Conservation (phyloP, 495 filamentous ascomycete species). For the Cercophora newfieldiana region DNA sequence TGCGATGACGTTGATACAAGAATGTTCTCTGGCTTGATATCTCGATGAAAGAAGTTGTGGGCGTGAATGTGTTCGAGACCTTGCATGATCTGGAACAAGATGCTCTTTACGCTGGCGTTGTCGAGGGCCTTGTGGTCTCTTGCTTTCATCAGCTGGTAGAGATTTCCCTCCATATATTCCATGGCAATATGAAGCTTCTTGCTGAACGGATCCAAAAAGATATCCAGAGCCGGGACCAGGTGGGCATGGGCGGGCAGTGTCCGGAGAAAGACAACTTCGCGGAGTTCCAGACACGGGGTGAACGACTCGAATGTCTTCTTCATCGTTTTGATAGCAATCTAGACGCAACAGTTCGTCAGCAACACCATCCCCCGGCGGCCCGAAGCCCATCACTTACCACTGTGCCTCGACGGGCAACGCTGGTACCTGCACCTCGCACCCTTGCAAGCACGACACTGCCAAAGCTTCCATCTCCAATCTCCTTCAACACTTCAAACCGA, state of each 20-base stretch:
- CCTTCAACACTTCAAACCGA: constrained; percentile 94
- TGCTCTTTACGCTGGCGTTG: constrained; percentile 91
- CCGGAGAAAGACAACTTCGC: constrained; percentile 94
- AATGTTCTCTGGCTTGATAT: constrained; percentile 99
- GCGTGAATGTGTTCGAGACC: constrained; percentile 97
- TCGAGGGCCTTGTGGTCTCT: constrained; percentile 93
- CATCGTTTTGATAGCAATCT: constrained; percentile 99
- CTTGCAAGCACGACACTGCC: constrained; percentile 92
- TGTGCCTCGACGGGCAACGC: constrained; percentile 85
- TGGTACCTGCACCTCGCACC: constrained; percentile 84
- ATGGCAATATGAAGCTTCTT: constrained; percentile 97
- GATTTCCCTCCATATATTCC: constrained; percentile 99
- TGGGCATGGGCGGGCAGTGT: constrained; percentile 85
- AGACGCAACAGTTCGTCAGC: constrained; percentile 16
- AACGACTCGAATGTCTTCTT: constrained; percentile 99
- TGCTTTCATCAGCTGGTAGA: constrained; percentile 99
- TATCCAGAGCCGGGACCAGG: constrained; percentile 94
- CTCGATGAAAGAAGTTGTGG: constrained; percentile 96
- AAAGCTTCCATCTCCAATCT: constrained; percentile 98
- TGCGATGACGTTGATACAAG: constrained; percentile 89
- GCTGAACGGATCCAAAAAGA: constrained; percentile 94
- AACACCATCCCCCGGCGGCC: background rate
- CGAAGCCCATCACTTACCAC: constrained; percentile 62
- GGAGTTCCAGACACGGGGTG: constrained; percentile 81
- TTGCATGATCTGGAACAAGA: constrained; percentile 93